Evolutionary conservation across 1,284 basidiomycete genomes (phyloP).

Genomic region (Rhodotorula sp.): DNA sequence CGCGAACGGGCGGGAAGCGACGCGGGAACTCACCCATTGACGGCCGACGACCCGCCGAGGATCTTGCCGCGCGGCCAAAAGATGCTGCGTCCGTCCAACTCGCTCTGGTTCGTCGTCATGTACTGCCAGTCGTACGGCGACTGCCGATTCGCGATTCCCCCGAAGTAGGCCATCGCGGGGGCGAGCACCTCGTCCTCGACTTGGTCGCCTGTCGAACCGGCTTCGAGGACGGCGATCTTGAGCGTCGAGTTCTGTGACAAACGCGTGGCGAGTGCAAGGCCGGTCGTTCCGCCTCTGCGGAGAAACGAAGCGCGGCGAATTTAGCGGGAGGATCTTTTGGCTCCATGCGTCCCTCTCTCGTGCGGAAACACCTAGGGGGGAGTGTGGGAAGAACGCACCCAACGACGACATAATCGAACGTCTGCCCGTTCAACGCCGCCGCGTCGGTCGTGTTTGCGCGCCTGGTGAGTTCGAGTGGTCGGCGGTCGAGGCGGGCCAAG

Average conservation of each 20-base stretch:
- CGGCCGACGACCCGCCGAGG: conserved; percentile 40
- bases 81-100: conserved; percentile 47
- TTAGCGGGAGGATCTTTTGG: not conserved
- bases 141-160: conserved; percentile 23
- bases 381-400: conserved; percentile 21
- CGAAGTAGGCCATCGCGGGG: conserved; percentile 30
- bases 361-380: not conserved
- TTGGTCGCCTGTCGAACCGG: conserved; percentile 60
- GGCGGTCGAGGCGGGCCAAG: not conserved
- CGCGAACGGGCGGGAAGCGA: conserved; percentile 50
- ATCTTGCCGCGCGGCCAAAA: conserved; percentile 45
- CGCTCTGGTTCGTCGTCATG: conserved; percentile 57
- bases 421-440: conserved; percentile 9
- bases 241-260: conserved; percentile 71
- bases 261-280: conserved; percentile 67
- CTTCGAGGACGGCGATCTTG: conserved; percentile 64
- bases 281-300: conserved; percentile 63
- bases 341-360: too few relatives aligned
- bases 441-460: conserved; percentile 26
- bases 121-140: conserved; percentile 64
- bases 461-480: conserved; percentile 1
- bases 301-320: not conserved
- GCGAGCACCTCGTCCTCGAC: conserved; percentile 24
- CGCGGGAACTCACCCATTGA: conserved; percentile 35
- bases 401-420: conserved; percentile 39